A percentile compares a stretch with the other conserved stretches of the same genome.
Evolutionary conservation across 257 asterid species (phyloP).

Genomic region (Mitragyna speciosa): DNA sequence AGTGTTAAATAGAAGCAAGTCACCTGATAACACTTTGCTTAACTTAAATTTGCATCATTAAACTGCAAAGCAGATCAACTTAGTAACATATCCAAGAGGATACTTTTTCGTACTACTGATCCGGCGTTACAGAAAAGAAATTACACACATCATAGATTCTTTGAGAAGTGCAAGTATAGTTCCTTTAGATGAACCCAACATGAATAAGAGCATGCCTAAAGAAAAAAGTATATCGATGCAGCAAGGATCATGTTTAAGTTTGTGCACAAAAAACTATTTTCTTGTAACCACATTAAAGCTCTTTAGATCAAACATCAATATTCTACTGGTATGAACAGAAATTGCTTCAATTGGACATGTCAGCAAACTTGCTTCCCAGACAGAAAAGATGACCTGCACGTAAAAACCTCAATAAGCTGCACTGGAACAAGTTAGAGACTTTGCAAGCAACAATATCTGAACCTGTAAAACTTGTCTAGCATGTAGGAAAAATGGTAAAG

Average conservation of each 20-base stretch:
- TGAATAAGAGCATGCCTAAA: background rate
- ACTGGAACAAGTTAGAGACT: background rate
- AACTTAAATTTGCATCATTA: background rate
- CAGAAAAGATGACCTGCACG: constrained; percentile 1
- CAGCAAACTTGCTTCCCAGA: constrained; percentile 17
- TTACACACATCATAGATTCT: background rate
- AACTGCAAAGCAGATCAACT: background rate
- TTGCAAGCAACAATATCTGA: background rate
- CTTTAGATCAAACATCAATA: background rate
- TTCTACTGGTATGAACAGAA: background rate
- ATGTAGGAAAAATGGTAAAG: background rate
- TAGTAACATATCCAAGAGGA: background rate
- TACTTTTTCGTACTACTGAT: background rate
- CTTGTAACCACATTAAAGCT: background rate
- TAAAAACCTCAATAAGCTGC: constrained; percentile 1
- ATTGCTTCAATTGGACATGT: background rate
- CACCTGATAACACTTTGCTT: background rate
- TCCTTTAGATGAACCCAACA: constrained; percentile 1
- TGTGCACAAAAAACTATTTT: background rate
- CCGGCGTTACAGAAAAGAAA: background rate
- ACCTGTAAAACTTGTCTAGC: constrained; percentile 9
- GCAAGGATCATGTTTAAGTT: background rate
- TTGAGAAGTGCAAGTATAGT: background rate
- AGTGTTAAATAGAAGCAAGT: background rate
- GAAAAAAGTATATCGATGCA: background rate